These are phyloP conservation scores for Fusarium pseudoanthophilum DNA, from an alignment of 2,329 filamentous ascomycete species.

Conservation along the genomic window DNA sequence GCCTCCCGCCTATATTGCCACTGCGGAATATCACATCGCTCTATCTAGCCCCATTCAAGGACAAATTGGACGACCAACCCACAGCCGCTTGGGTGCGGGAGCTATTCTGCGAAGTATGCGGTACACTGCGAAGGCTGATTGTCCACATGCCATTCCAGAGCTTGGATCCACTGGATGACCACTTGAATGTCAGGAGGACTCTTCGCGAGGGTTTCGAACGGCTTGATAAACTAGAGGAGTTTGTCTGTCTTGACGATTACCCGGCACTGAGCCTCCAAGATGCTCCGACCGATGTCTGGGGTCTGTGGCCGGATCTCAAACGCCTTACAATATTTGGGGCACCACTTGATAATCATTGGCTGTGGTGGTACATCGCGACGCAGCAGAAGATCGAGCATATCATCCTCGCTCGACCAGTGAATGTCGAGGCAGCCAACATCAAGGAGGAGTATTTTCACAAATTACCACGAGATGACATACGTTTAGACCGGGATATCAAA, in stretches of 20 bases:
- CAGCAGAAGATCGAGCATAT: constrained; percentile 54
- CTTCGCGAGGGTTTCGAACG: constrained; percentile 58
- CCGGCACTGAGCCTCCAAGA: constrained; percentile 52
- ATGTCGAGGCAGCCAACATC: constrained; percentile 49
- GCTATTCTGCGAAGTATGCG: constrained; percentile 54
- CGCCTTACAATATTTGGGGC: constrained; percentile 57
- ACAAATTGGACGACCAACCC: constrained; percentile 52
- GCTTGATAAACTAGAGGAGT: constrained; percentile 58
- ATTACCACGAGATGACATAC: constrained; percentile 43
- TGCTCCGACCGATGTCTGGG: constrained; percentile 54
- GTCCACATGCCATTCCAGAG: constrained; percentile 60
- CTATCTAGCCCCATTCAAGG: constrained; percentile 54
- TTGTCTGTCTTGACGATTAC: constrained; percentile 60
- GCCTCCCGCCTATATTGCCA: constrained; percentile 43
- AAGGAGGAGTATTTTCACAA: constrained; percentile 56
- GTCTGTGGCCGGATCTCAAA: constrained; percentile 55
- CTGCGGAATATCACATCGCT: constrained; percentile 53
- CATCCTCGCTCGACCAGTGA: constrained; percentile 54
- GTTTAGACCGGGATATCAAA: constrained; percentile 44
- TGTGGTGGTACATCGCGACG: constrained; percentile 54
- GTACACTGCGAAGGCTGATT: constrained; percentile 57
- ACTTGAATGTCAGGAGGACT: constrained; percentile 52
- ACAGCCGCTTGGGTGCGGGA: constrained; percentile 55
- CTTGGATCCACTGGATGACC: constrained; percentile 56
- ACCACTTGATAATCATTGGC: constrained; percentile 50